Conservation (phyloP, 768 basidiomycete species). For the Suillus hirtellus region DNA sequence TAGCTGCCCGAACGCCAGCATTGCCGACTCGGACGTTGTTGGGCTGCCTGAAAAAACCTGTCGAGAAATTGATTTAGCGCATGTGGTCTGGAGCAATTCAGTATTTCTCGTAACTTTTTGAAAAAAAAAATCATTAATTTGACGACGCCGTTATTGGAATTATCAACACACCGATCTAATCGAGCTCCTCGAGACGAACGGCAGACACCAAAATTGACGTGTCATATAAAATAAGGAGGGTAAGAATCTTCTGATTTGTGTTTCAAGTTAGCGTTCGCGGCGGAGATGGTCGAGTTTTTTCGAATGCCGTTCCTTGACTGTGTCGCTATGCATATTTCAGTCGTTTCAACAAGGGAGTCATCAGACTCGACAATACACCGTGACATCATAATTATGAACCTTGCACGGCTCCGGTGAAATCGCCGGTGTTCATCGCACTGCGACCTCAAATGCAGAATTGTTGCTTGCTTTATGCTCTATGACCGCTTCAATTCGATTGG, state of each 20-base stretch:
- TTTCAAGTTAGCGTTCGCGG: slow-evolving; percentile 3
- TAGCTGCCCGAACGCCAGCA: slow-evolving; percentile 49
- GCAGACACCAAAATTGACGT: slow-evolving; percentile 55
- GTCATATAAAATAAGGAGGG: slow-evolving; percentile 69
- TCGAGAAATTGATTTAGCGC: slow-evolving; percentile 40
- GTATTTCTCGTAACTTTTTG: slow-evolving; percentile 48
- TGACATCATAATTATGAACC: neutral
- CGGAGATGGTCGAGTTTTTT: neutral
- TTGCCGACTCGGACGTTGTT: slow-evolving; percentile 45
- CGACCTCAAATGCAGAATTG: slow-evolving; percentile 20
- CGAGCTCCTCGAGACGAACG: slow-evolving; percentile 56
- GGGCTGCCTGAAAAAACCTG: slow-evolving; percentile 39
- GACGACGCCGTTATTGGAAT: slow-evolving; percentile 10
- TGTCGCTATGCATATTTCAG: neutral
- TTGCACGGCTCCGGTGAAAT: slow-evolving; percentile 8
- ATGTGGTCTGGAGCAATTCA: slow-evolving; percentile 43
- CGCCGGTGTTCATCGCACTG: slow-evolving; percentile 11
- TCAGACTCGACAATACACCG: slow-evolving; percentile 21
- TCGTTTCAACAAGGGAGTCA: neutral
- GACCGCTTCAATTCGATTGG: slow-evolving; percentile 20
- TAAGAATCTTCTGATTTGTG: slow-evolving; percentile 55
- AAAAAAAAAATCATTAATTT: neutral
- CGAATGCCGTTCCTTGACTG: neutral
- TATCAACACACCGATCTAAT: slow-evolving; percentile 48
- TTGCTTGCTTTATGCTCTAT: slow-evolving; percentile 16